Conservation (phyloP, 345 rosid genomes). For the Conringia planisiliqua region DNA sequence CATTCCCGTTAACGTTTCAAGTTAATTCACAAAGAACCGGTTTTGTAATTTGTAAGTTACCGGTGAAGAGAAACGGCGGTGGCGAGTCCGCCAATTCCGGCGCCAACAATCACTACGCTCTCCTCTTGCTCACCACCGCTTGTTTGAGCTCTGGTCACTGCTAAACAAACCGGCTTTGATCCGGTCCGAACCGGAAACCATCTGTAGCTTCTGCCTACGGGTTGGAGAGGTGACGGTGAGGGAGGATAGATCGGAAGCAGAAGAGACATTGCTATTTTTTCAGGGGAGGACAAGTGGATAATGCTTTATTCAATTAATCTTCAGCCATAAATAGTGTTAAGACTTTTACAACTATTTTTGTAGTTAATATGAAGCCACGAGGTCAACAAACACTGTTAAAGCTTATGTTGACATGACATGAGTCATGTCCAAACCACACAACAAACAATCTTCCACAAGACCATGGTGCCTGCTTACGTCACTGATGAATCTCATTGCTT, state of each 20-base stretch:
- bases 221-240: constrained; percentile 4
- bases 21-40: neutral
- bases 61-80: constrained; percentile 80
- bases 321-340: neutral
- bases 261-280: constrained; percentile 29
- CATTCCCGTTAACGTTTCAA: too few species aligned
- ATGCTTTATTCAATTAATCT: neutral
- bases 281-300: neutral
- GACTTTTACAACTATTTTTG: neutral
- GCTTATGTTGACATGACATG: neutral
- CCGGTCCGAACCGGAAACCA: constrained; percentile 31
- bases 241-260: constrained; percentile 32
- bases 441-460: neutral
- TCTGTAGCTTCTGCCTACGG: constrained; percentile 12
- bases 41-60: constrained; percentile 28
- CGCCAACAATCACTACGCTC: constrained; percentile 71
- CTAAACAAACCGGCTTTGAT: constrained; percentile 22
- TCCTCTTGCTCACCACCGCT: constrained; percentile 40
- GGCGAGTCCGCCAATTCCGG: constrained; percentile 89
- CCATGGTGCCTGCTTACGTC: neutral
- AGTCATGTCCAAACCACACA: neutral
- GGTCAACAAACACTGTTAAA: neutral
- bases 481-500: neutral
- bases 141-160: constrained; percentile 26
- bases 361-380: constrained; percentile 22